Evolutionary conservation across 352 stramenopile genomes (phyloP).

Genomic region (Albugo candida): DNA sequence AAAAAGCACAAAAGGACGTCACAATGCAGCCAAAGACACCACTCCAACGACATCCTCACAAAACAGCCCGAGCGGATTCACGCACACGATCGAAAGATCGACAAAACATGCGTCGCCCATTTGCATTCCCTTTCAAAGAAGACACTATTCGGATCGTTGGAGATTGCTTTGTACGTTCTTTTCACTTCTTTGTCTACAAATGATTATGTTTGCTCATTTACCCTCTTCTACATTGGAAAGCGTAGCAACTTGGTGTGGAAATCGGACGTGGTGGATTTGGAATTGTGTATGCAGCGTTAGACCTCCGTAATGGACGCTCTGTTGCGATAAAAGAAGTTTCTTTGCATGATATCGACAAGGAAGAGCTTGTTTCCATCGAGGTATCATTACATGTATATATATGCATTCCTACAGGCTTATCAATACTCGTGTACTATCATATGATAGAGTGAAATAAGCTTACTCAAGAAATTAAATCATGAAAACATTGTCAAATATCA

Average conservation of each 20-base stretch:
- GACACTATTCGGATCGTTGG: constrained; percentile 49
- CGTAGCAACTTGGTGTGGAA: constrained; percentile 77
- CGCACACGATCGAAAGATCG: too few relatives aligned
- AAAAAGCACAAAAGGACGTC: too few relatives aligned
- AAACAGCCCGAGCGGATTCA: too few relatives aligned
- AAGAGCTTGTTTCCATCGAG: constrained; percentile 66
- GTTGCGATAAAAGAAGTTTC: constrained; percentile 79
- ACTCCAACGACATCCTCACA: too few relatives aligned
- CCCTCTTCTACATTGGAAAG: neutral
- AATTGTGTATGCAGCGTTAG: constrained; percentile 76
- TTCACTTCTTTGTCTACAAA: neutral
- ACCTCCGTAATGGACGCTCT: constrained; percentile 59
- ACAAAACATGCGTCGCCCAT: too few relatives aligned
- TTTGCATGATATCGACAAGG: constrained; percentile 64
- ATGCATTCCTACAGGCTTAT: neutral
- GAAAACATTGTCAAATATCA: constrained; percentile 93
- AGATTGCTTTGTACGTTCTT: constrained; percentile 39
- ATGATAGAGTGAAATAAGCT: constrained; percentile 69
- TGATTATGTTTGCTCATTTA: neutral
- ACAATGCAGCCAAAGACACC: too few relatives aligned
- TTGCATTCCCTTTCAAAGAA: constrained; percentile 7
- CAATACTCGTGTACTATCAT: neutral
- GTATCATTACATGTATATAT: constrained; percentile 5
- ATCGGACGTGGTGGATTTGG: constrained; percentile 85
- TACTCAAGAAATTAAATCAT: constrained; percentile 86